A percentile compares a stretch with the other conserved stretches of the same genome.
phyloP scores from a whole-genome alignment of 2,329 filamentous ascomycete genomes.

The Daldinia sp. region DNA sequence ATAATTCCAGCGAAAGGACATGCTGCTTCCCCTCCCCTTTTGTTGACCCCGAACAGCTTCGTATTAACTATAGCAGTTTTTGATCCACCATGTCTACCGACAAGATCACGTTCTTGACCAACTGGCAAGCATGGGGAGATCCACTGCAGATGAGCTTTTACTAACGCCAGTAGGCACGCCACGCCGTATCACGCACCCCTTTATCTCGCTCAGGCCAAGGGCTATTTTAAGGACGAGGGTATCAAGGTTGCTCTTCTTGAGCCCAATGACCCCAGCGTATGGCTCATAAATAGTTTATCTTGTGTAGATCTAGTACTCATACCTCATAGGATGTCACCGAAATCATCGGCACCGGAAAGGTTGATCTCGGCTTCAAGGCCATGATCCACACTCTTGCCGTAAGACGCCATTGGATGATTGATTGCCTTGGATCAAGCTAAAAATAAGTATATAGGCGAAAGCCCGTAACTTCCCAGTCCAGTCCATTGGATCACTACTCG shows the following conservation, averaged over 20 bases:
- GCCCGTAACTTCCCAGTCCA: slow-evolving; percentile 79
- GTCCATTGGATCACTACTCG: slow-evolving; percentile 79
- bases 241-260: slow-evolving; percentile 83
- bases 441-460: slow-evolving; percentile 67
- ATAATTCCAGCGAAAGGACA: slow-evolving; percentile 90
- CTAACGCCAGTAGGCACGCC: slow-evolving; percentile 71
- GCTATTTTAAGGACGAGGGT: slow-evolving; percentile 79
- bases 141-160: slow-evolving; percentile 25
- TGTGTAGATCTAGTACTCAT: slow-evolving; percentile 30
- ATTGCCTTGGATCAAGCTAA: slow-evolving; percentile 1
- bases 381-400: slow-evolving; percentile 86
- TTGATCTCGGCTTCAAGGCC: slow-evolving; percentile 84
- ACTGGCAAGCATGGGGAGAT: slow-evolving; percentile 70
- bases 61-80: slow-evolving; percentile 64
- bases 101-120: slow-evolving; percentile 87
- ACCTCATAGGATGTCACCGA: slow-evolving; percentile 76
- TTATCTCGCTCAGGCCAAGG: slow-evolving; percentile 81
- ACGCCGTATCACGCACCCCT: slow-evolving; percentile 84
- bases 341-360: slow-evolving; percentile 81
- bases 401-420: slow-evolving; percentile 43
- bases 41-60: slow-evolving; percentile 42
- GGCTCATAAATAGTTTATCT: slow-evolving; percentile 34
- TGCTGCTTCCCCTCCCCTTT: slow-evolving; percentile 74
- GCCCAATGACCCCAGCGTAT: slow-evolving; percentile 80
- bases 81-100: slow-evolving; percentile 78